Conservation (phyloP, 768 basidiomycete species). For the Mycena vulgaris region DNA sequence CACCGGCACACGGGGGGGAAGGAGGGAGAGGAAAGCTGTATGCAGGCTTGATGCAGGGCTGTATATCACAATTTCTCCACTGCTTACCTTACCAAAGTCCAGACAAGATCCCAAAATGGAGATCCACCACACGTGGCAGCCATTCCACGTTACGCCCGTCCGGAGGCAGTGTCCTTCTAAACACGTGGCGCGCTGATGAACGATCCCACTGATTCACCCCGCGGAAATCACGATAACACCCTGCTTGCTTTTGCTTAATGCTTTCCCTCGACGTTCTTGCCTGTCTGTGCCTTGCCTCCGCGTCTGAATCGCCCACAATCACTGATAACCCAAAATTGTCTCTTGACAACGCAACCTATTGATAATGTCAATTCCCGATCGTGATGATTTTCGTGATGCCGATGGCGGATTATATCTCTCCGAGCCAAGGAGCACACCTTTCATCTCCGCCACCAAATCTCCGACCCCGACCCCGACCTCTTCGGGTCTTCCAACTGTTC, state of each 20-base stretch:
- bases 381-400: constrained; percentile 25
- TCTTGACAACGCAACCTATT: background rate
- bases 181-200: constrained; percentile 7
- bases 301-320: too few relatives aligned
- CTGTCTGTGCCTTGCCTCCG: too few relatives aligned
- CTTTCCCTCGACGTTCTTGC: too few relatives aligned
- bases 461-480: background rate
- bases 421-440: too few relatives aligned
- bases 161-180: constrained; percentile 2
- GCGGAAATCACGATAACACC: too few relatives aligned
- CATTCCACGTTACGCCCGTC: background rate
- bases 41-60: background rate
- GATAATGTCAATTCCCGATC: constrained; percentile 24
- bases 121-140: constrained; percentile 10
- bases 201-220: too few relatives aligned
- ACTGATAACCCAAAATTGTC: background rate
- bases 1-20: constrained; percentile 42
- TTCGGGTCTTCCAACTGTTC: background rate
- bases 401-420: background rate
- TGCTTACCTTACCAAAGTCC: background rate
- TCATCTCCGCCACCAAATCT: background rate
- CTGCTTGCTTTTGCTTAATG: too few relatives aligned
- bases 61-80: constrained; percentile 24
- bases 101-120: background rate
- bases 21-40: background rate